phyloP scores from a whole-genome alignment of 1,284 basidiomycete species.

The Sporisorium sorghi region DNA sequence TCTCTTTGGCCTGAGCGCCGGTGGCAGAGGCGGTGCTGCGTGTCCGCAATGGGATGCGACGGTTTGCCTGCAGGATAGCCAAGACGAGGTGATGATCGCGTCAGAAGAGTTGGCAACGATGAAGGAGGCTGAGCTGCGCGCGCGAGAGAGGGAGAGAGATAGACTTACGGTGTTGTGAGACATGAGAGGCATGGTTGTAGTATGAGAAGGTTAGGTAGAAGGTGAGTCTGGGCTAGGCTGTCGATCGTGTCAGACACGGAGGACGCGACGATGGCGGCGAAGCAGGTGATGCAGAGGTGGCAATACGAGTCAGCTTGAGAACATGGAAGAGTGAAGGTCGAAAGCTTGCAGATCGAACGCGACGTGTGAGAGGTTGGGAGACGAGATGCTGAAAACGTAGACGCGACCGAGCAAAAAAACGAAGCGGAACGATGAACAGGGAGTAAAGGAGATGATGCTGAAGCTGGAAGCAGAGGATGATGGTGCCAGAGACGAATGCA shows the following conservation, averaged over 20 bases:
- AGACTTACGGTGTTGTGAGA: constrained; percentile 42
- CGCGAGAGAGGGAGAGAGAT: too few relatives aligned
- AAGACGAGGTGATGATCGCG: constrained; percentile 6
- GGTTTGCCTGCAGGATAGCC: constrained; percentile 32
- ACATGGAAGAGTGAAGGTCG: constrained; percentile 14
- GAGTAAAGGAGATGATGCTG: constrained; percentile 4
- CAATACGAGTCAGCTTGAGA: constrained; percentile 27
- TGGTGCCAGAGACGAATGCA: constrained; percentile 2
- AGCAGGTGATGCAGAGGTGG: constrained; percentile 15
- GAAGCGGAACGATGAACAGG: constrained; percentile 5
- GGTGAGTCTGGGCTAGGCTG: constrained; percentile 7
- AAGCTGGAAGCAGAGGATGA: constrained; percentile 1
- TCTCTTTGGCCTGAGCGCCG: constrained; percentile 49
- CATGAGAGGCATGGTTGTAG: constrained; percentile 19
- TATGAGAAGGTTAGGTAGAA: constrained; percentile 2
- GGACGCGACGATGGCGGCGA: constrained; percentile 28
- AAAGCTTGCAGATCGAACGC: constrained; percentile 18
- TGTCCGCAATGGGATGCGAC: constrained; percentile 51
- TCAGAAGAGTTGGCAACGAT: constrained; percentile 6
- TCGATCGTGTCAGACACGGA: constrained; percentile 32
- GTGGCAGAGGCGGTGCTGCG: constrained; percentile 45
- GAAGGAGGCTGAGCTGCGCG: too few relatives aligned
- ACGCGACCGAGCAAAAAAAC: constrained; percentile 17
- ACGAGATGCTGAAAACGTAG: constrained; percentile 9
- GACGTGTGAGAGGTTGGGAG: neutral